Evolutionary conservation across 495 filamentous ascomycete genomes (phyloP).

Genomic region (Hyaloscypha finlandica): DNA sequence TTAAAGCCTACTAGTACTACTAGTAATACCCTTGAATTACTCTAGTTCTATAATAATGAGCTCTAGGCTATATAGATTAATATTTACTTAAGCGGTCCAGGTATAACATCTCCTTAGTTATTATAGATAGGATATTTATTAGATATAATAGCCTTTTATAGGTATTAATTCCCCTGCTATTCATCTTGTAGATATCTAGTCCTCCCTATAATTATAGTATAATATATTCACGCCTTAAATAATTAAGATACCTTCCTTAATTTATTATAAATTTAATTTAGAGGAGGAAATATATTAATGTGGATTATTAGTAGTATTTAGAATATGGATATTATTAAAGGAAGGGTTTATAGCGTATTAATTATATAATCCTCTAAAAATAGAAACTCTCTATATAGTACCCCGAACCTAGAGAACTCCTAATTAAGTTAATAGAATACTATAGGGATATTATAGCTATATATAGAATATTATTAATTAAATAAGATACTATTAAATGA

Average conservation of each 20-base stretch:
- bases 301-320: neutral
- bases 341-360: no score
- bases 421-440: neutral
- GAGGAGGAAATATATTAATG: neutral
- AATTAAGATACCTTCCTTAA: no score
- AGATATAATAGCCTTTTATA: neutral
- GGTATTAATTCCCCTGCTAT: neutral
- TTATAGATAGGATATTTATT: slow-evolving; percentile 7
- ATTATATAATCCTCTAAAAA: neutral
- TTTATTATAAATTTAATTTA: neutral
- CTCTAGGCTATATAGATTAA: slow-evolving; percentile 17
- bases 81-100: slow-evolving; percentile 12
- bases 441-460: no score
- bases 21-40: slow-evolving; percentile 9
- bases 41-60: slow-evolving; percentile 13
- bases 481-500: neutral
- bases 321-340: neutral
- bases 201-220: no score
- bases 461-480: no score
- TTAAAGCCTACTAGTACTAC: neutral
- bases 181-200: neutral
- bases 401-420: neutral
- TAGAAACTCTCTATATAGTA: neutral
- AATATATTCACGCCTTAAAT: no score
- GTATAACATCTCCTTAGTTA: slow-evolving; percentile 10